Percentiles rank a stretch among this genome's conserved stretches.
phyloP scores from a whole-genome alignment of 139 green algal genomes.

The Micromonas pusilla region DNA sequence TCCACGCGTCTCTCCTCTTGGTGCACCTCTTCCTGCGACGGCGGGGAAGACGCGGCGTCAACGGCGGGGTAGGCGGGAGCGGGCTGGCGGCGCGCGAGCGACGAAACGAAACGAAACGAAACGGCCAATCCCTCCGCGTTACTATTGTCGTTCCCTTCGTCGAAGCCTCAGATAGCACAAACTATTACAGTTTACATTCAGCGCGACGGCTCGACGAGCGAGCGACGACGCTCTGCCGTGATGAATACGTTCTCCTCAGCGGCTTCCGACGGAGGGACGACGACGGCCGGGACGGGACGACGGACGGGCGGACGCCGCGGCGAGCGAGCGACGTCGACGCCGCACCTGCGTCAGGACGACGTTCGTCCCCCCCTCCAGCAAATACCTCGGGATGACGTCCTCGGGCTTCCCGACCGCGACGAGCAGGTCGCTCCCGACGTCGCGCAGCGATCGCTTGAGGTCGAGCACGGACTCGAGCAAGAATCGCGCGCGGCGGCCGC shows the following conservation, averaged over 20 bases:
- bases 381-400: constrained; percentile 52
- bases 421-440: constrained; percentile 63
- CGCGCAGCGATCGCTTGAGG: constrained; percentile 38
- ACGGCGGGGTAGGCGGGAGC: no score
- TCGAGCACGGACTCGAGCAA: constrained; percentile 73
- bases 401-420: constrained; percentile 70
- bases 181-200: no score
- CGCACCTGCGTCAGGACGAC: neutral
- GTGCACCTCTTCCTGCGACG: constrained; percentile 57
- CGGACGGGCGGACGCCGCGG: neutral
- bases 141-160: no score
- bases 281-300: no score
- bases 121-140: no score
- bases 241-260: no score
- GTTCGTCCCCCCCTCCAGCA: constrained; percentile 16
- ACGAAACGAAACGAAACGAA: no score
- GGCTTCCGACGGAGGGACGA: no score
- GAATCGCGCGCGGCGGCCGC: constrained; percentile 62
- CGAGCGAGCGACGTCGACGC: neutral
- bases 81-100: no score
- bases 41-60: neutral
- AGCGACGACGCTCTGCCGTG: no score
- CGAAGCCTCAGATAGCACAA: neutral
- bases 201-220: no score
- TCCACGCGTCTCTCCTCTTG: constrained; percentile 69